Percentiles rank a stretch among this genome's conserved stretches.
phyloP scores from a whole-genome alignment of 768 basidiomycete genomes.

The Termitomyces bulborhizus region DNA sequence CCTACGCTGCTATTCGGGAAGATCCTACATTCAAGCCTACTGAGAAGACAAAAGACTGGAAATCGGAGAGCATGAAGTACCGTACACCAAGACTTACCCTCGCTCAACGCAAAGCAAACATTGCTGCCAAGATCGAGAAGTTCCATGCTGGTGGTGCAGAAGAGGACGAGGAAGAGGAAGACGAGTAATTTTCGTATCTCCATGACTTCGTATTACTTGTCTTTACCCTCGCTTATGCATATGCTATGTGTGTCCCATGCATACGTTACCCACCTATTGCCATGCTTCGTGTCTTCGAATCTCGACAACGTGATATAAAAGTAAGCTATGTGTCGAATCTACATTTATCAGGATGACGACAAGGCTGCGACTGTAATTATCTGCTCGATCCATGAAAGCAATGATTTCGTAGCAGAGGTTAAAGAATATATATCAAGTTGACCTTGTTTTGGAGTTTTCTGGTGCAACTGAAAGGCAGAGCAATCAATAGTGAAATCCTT shows the following conservation, averaged over 20 bases:
- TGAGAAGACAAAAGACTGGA: slow-evolving; percentile 91
- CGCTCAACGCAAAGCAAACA: slow-evolving; percentile 72
- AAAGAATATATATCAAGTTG: slow-evolving; percentile 35
- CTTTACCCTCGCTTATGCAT: not conserved
- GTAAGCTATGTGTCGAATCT: not conserved
- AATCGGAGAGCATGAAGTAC: slow-evolving; percentile 73
- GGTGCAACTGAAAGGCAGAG: slow-evolving; percentile 49
- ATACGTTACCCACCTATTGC: not conserved
- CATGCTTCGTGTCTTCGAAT: not conserved
- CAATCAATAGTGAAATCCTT: slow-evolving; percentile 48
- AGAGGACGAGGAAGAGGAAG: slow-evolving; percentile 47
- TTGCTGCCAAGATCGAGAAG: slow-evolving; percentile 84
- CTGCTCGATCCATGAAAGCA: slow-evolving; percentile 52
- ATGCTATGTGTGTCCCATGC: slow-evolving; percentile 8
- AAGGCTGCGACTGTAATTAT: slow-evolving; percentile 36
- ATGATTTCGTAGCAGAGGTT: slow-evolving; percentile 15
- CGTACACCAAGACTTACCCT: slow-evolving; percentile 61
- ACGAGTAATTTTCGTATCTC: slow-evolving; percentile 46
- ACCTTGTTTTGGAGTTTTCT: slow-evolving; percentile 32
- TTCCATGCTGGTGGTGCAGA: slow-evolving; percentile 70
- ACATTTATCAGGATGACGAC: slow-evolving; percentile 4
- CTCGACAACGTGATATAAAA: slow-evolving; percentile 1
- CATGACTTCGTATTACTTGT: not conserved
- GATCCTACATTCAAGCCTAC: slow-evolving; percentile 87
- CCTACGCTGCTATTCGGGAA: slow-evolving; percentile 93